Evolutionary conservation across 768 basidiomycete species (phyloP).

Genomic region (Boletellus emodensis): DNA sequence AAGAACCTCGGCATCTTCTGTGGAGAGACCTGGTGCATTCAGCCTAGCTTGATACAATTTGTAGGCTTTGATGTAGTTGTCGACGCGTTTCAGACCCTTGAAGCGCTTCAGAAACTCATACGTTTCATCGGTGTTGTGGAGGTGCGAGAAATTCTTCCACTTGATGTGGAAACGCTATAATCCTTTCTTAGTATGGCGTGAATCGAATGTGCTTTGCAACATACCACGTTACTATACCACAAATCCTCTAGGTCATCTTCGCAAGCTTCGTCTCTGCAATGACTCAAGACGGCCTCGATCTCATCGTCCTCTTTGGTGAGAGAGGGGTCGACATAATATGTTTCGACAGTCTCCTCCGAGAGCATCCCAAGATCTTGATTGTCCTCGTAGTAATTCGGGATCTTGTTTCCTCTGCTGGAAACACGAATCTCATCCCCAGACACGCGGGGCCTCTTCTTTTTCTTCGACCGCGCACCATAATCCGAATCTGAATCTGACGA

Average conservation of each 20-base stretch:
- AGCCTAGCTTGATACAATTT: conserved; percentile 68
- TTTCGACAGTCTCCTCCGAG: conserved; percentile 49
- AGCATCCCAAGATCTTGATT: conserved; percentile 73
- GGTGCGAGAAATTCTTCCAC: conserved; percentile 97
- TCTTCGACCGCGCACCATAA: conserved; percentile 81
- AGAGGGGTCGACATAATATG: conserved; percentile 52
- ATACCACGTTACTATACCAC: conserved; percentile 84
- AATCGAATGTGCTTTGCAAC: conserved; percentile 13
- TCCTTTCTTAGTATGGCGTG: conserved; percentile 5
- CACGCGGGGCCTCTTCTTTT: conserved; percentile 64
- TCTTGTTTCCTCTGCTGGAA: conserved; percentile 67
- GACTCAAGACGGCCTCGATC: conserved; percentile 88
- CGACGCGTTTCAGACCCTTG: conserved; percentile 94
- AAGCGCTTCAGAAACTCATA: conserved; percentile 95
- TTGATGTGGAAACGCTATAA: conserved; percentile 95
- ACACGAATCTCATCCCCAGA: conserved; percentile 73
- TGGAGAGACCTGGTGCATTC: conserved; percentile 59
- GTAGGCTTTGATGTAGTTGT: conserved; percentile 96
- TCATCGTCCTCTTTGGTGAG: conserved; percentile 70
- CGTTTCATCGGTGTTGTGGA: conserved; percentile 99
- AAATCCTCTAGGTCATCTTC: conserved; percentile 74
- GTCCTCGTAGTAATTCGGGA: conserved; percentile 80
- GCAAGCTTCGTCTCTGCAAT: conserved; percentile 79
- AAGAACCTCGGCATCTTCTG: conserved; percentile 87
- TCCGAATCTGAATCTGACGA: conserved; percentile 83